Conservation (phyloP, 164 flowering plant species). For the Macadamia integrifolia region DNA sequence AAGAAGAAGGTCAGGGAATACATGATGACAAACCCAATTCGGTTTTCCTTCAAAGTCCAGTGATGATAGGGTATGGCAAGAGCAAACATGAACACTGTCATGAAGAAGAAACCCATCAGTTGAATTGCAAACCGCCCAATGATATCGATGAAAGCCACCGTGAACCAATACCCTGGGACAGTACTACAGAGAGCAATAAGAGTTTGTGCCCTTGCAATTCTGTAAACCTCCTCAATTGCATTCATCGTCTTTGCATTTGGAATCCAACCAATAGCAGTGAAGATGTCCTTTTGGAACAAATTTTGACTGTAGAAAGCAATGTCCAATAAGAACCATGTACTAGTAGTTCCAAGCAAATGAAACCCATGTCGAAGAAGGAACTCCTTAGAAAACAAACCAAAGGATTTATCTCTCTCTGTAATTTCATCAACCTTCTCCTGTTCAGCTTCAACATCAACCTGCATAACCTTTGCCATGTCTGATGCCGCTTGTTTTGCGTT, state of each 20-base stretch:
- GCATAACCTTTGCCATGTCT: conserved; percentile 1
- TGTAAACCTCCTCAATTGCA: conserved; percentile 18
- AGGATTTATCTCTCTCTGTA: background rate
- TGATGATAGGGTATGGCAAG: conserved; percentile 18
- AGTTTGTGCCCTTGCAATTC: conserved; percentile 18
- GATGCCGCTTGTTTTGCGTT: background rate
- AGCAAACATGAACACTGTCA: conserved; percentile 22
- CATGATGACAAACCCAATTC: conserved; percentile 18
- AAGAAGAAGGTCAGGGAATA: conserved; percentile 15
- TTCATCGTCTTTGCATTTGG: conserved; percentile 15
- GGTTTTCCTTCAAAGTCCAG: conserved; percentile 13
- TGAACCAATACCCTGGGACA: conserved; percentile 23
- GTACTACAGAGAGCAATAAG: conserved; percentile 20
- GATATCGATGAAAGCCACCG: conserved; percentile 14
- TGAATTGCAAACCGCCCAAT: conserved; percentile 16
- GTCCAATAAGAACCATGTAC: conserved; percentile 18
- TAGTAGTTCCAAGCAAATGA: conserved; percentile 17
- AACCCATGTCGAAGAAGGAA: conserved; percentile 15
- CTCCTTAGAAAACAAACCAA: conserved; percentile 16
- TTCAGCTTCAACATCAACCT: conserved; percentile 11
- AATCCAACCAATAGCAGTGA: conserved; percentile 19
- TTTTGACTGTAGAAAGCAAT: conserved; percentile 17
- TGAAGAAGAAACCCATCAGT: conserved; percentile 18
- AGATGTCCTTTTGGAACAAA: conserved; percentile 19
- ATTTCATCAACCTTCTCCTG: conserved; percentile 5